These are phyloP conservation scores for Physcomitrium patens DNA, from an alignment of 225 moss, liverwort and hornwort species.

Conservation along the genomic window DNA sequence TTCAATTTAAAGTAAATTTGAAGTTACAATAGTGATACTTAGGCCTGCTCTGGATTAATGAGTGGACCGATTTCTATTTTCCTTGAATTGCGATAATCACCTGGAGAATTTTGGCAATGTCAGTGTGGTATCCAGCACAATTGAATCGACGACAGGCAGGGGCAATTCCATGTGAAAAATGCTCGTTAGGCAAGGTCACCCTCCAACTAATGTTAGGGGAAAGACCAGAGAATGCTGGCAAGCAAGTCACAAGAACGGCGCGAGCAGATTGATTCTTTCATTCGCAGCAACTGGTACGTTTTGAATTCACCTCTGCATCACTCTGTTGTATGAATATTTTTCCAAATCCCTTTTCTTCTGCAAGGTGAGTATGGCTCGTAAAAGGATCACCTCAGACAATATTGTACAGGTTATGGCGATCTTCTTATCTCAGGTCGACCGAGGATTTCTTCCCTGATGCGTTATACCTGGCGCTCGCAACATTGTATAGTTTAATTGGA, in stretches of 20 bases:
- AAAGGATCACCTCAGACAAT: no score
- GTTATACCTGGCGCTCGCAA: constrained; percentile 53
- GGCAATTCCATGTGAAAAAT: constrained; percentile 35
- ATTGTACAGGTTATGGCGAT: constrained; percentile 43
- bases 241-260: constrained; percentile 59
- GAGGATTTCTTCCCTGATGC: constrained; percentile 46
- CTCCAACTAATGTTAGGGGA: constrained; percentile 40
- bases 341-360: no score
- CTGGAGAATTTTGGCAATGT: not conserved
- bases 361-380: no score
- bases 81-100: no score
- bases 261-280: constrained; percentile 50
- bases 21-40: no score
- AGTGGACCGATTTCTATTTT: no score
- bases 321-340: no score
- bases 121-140: constrained; percentile 25
- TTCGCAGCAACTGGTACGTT: constrained; percentile 55
- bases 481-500: constrained; percentile 68
- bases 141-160: constrained; percentile 4
- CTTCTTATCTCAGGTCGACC: constrained; percentile 32
- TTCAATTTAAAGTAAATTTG: no score
- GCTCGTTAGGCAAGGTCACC: constrained; percentile 59
- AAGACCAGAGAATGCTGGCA: constrained; percentile 51
- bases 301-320: not conserved
- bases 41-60: no score